phyloP scores from a whole-genome alignment of 2,329 filamentous ascomycete species.

The Penicillium freii region DNA sequence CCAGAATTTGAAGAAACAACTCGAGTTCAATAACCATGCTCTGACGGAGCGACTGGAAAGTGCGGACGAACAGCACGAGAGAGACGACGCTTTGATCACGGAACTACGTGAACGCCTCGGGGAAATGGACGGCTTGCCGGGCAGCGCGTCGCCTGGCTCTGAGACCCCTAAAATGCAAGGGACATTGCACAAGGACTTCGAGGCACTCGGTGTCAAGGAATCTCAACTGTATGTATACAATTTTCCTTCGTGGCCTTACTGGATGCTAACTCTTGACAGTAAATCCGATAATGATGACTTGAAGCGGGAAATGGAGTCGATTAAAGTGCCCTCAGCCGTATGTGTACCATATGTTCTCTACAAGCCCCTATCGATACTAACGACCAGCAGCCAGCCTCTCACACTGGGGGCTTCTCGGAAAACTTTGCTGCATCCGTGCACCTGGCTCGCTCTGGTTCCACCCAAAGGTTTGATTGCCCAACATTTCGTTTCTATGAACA shows the following conservation, averaged over 20 bases:
- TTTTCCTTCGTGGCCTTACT: background rate
- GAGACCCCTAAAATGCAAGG: slow-evolving; percentile 41
- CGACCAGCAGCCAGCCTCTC: slow-evolving; percentile 26
- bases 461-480: slow-evolving; percentile 32
- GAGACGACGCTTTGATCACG: slow-evolving; percentile 43
- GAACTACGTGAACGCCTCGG: slow-evolving; percentile 44
- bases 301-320: slow-evolving; percentile 37
- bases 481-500: background rate
- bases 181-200: slow-evolving; percentile 44
- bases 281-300: slow-evolving; percentile 44
- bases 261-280: slow-evolving; percentile 28
- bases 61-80: slow-evolving; percentile 44
- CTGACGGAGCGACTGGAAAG: slow-evolving; percentile 46
- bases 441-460: slow-evolving; percentile 35
- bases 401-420: slow-evolving; percentile 36
- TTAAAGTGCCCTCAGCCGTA: slow-evolving; percentile 30
- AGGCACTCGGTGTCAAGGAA: slow-evolving; percentile 41
- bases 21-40: slow-evolving; percentile 50
- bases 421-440: slow-evolving; percentile 33
- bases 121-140: slow-evolving; percentile 42
- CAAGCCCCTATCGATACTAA: slow-evolving; percentile 12
- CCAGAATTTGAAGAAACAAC: slow-evolving; percentile 48
- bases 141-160: slow-evolving; percentile 40
- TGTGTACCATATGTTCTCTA: background rate
- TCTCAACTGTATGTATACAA: slow-evolving; percentile 38